Base-by-base conservation (phyloP, 768 basidiomycete species). In the Lepiota venenata region DNA sequence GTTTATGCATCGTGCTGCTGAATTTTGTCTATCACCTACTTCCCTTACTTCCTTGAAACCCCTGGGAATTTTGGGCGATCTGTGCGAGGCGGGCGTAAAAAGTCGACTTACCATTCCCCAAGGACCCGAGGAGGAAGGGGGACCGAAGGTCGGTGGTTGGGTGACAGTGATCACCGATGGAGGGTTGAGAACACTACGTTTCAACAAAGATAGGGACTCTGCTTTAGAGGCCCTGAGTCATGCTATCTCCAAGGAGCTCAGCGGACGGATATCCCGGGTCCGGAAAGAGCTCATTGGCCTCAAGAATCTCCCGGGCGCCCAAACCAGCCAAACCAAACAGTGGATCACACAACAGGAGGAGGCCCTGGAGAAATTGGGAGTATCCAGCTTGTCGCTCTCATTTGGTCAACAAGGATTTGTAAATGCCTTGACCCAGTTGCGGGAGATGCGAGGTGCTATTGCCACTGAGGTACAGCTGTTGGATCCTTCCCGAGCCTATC, bases 11-110 rank as follows among this genome's bases (percentile, higher is more conserved):
- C 61, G 65, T 39, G 73, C 75, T 47, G 64, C 69, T 20, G 70
- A 71, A 50, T 60, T 61, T 21, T 65, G 67, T 2, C 52, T 74
- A 59, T 50, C 59, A 12, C 67, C 70, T 20, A 64, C 66, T 11
- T 50, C 53, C n/a, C 37, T 36, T 27, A 64, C 21, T 11, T 60
- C 70, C 54, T 66, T 73, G 42, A 57, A 60, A 14, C 52, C 71
- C 58, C 73, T 75, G 61, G 21, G 56, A 62, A 20, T 48, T 76
- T 14, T 76, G 75, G n/a, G 62, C 69, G 1, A 56, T 65, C n/a
- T 56, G 75, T 12, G 59, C 67, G 14, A 75, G 72, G 1, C 71
- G 67, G 2, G 71, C 71, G 68, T 75, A 72, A 73, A 60, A 56
- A 11, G 62, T 29, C 12, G 20, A 49, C 3, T 12, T 21, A 15